These are phyloP conservation scores for Tuber microsphaerosporum DNA, from an alignment of 495 filamentous ascomycete genomes.

Conservation along the genomic window DNA sequence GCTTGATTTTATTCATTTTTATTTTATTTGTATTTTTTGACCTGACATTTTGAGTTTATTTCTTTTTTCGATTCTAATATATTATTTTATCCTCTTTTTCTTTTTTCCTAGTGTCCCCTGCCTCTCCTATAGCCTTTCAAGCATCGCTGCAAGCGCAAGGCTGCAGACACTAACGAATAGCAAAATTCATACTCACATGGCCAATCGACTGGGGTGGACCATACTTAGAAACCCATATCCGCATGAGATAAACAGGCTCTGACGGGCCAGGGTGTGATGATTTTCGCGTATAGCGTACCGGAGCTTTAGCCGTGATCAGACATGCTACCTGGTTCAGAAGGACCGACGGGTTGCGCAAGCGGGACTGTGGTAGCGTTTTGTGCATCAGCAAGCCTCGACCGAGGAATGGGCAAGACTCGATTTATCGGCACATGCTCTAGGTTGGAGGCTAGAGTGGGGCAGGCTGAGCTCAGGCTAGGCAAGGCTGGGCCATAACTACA, in stretches of 20 bases:
- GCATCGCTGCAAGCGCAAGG: background rate
- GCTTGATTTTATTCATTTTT: background rate
- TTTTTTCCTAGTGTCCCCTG: slow-evolving; percentile 1
- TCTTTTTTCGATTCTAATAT: background rate
- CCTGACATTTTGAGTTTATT: background rate
- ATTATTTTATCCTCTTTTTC: slow-evolving; percentile 1
- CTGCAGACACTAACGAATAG: slow-evolving; percentile 18
- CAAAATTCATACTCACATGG: slow-evolving; percentile 26
- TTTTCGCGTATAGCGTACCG: slow-evolving; percentile 42
- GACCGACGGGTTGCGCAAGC: slow-evolving; percentile 41
- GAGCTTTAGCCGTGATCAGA: slow-evolving; percentile 43
- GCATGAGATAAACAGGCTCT: slow-evolving; percentile 40
- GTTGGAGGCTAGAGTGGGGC: slow-evolving; percentile 8
- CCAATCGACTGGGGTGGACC: slow-evolving; percentile 7
- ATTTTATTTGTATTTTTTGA: background rate
- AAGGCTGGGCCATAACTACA: slow-evolving; percentile 34
- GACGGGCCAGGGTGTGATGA: slow-evolving; percentile 40
- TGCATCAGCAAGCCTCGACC: slow-evolving; percentile 37
- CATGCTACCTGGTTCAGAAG: slow-evolving; percentile 42
- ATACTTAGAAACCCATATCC: slow-evolving; percentile 36
- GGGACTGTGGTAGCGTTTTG: slow-evolving; percentile 40
- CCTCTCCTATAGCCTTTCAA: slow-evolving; percentile 11
- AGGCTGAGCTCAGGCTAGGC: background rate
- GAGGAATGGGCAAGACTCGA: slow-evolving; percentile 33
- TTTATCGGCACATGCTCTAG: slow-evolving; percentile 37